Percentiles rank a stretch among this genome's conserved stretches.
These are phyloP conservation scores for Trichophaea hybrida DNA, from an alignment of 2,329 filamentous ascomycete genomes.

Conservation along the genomic window DNA sequence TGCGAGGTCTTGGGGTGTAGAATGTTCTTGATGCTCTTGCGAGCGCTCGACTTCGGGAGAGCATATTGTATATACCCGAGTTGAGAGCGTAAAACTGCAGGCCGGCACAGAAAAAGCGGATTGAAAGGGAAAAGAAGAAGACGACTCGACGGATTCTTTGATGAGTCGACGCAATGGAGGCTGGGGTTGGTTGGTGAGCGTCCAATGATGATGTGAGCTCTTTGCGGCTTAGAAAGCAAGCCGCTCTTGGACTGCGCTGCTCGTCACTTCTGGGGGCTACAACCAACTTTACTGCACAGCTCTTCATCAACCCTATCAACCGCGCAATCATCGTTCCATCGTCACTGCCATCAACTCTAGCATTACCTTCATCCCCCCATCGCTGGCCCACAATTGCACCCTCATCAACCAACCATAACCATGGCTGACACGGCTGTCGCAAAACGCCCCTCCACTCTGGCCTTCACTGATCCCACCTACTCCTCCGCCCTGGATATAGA, in stretches of 20 bases:
- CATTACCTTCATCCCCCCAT: neutral
- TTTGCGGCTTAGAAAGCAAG: neutral
- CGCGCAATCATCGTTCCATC: constrained; percentile 1
- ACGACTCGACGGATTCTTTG: no score
- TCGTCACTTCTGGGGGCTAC: neutral
- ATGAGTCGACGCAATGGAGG: no score
- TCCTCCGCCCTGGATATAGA: constrained; percentile 47
- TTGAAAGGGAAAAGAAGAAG: neutral
- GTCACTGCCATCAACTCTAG: neutral
- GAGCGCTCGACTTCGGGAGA: constrained; percentile 19
- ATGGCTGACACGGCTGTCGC: constrained; percentile 23
- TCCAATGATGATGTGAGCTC: neutral
- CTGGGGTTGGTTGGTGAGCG: neutral
- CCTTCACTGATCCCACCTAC: constrained; percentile 22
- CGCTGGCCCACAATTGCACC: neutral
- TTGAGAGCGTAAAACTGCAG: neutral
- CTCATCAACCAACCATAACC: neutral
- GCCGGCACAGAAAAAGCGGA: neutral
- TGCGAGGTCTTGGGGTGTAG: constrained; percentile 3
- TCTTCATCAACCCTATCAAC: neutral
- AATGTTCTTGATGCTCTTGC: constrained; percentile 15
- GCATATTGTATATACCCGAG: constrained; percentile 8
- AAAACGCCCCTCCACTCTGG: constrained; percentile 15
- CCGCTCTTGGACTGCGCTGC: neutral
- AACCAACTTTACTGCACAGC: neutral